phyloP scores from a whole-genome alignment of 306 rosid genomes.

The Cyamopsis tetragonoloba region DNA sequence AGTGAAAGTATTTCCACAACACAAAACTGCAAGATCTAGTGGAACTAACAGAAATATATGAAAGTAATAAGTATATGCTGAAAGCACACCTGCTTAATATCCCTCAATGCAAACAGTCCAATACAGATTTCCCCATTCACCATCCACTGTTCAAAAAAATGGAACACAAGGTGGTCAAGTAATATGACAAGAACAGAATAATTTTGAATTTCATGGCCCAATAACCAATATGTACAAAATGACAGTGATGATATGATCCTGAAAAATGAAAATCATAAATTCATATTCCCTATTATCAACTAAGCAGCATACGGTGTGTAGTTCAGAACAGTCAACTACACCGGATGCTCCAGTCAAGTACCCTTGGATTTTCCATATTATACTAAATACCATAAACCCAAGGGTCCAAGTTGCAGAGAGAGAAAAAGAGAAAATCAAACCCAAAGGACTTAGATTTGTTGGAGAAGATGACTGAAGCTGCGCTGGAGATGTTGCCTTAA shows the following conservation, averaged over 20 bases:
- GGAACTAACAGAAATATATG: constrained; percentile 14
- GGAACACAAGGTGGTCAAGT: constrained; percentile 26
- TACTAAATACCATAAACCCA: no score
- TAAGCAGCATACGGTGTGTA: constrained; percentile 9
- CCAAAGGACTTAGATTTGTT: no score
- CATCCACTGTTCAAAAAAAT: constrained; percentile 72
- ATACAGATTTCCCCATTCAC: constrained; percentile 99
- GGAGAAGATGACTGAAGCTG: no score
- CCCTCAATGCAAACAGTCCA: constrained; percentile 87
- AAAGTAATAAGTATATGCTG: constrained; percentile 12
- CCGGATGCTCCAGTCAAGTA: no score
- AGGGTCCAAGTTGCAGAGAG: no score
- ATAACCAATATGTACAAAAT: background rate
- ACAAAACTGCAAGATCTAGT: constrained; percentile 10
- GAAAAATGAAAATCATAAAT: constrained; percentile 20
- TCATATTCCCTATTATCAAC: background rate
- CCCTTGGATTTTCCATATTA: no score
- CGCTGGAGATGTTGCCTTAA: no score
- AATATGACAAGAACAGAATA: constrained; percentile 21
- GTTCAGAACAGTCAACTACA: no score
- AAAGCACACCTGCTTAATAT: constrained; percentile 79
- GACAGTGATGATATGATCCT: background rate
- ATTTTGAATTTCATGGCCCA: constrained; percentile 5
- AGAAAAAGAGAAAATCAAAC: no score
- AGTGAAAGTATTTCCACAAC: background rate